A percentile compares a stretch with the other conserved stretches of the same genome.
Conservation (phyloP, 345 rosid species). For the Viola odorata region DNA sequence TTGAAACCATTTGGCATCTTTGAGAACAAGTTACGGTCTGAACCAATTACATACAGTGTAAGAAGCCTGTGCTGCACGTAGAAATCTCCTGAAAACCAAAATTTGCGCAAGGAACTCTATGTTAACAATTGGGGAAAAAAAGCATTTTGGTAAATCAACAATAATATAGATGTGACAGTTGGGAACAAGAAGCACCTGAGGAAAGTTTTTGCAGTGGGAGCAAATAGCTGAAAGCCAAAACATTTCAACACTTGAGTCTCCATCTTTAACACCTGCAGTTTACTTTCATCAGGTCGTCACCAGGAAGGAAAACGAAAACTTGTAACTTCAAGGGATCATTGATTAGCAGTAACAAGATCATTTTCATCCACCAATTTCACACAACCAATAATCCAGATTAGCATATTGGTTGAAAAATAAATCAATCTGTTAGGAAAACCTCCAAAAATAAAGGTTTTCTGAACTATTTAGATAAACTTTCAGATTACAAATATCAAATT, state of each 20-base stretch:
- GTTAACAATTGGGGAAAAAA: conserved; percentile 7
- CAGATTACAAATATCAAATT: background rate
- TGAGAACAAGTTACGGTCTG: background rate
- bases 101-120: conserved; percentile 2
- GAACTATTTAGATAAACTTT: background rate
- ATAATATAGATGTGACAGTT: conserved; percentile 1
- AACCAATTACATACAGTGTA: conserved; percentile 40
- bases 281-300: background rate
- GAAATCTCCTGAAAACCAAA: conserved; percentile 63
- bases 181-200: conserved; percentile 51
- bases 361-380: background rate
- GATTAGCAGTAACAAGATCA: background rate
- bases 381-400: no score
- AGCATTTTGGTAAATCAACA: background rate
- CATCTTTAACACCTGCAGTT: conserved; percentile 62
- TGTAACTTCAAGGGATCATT: background rate
- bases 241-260: conserved; percentile 60
- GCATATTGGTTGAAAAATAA: no score
- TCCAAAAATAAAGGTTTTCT: background rate
- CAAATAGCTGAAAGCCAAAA: conserved; percentile 61
- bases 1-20: conserved; percentile 2
- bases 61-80: conserved; percentile 81
- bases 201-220: conserved; percentile 78
- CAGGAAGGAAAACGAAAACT: conserved; percentile 5
- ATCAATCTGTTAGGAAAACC: no score